Percentiles rank a stretch among this genome's conserved stretches.
phyloP scores from a whole-genome alignment of 108 stramenopile species.

The Pseudonitzschia pungens region DNA sequence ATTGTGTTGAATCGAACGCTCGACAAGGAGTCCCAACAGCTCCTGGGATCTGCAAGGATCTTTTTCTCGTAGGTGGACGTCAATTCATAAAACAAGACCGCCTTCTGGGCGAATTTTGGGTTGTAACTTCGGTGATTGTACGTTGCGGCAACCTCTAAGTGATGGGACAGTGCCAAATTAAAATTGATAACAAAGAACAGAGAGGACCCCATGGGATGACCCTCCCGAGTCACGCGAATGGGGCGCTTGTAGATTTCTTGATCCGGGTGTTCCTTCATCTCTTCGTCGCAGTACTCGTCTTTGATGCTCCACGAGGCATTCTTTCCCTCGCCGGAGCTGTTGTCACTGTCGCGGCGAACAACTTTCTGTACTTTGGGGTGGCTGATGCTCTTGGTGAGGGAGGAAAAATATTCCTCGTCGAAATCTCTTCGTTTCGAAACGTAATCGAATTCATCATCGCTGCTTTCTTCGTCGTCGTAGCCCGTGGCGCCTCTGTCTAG shows the following conservation, averaged over 20 bases:
- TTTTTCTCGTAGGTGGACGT: not conserved
- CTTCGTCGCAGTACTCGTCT: conserved; percentile 4
- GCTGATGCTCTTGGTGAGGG: not conserved
- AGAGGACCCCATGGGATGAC: conserved; percentile 30
- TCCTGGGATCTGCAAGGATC: not conserved
- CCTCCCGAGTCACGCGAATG: conserved; percentile 15
- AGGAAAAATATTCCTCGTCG: not conserved
- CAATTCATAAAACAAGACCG: conserved; percentile 1
- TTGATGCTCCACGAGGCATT: not conserved
- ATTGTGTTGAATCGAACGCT: conserved; percentile 13
- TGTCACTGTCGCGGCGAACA: not conserved
- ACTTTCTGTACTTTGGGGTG: not conserved
- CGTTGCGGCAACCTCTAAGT: not conserved
- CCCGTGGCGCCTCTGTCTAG: not conserved
- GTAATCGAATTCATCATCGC: not conserved
- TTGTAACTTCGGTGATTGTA: not conserved
- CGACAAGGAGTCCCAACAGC: not conserved
- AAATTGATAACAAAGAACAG: conserved; percentile 30
- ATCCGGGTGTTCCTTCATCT: not conserved
- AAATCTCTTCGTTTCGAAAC: not conserved
- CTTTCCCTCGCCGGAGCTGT: not conserved
- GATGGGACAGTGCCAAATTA: conserved; percentile 34
- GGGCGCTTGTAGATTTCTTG: conserved; percentile 30
- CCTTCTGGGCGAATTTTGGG: not conserved
- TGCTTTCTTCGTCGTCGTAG: not conserved